Percentiles rank a stretch among this genome's conserved stretches.
These are phyloP conservation scores for Phoma sp. DNA, from an alignment of 2,329 filamentous ascomycete genomes.

Conservation along the genomic window DNA sequence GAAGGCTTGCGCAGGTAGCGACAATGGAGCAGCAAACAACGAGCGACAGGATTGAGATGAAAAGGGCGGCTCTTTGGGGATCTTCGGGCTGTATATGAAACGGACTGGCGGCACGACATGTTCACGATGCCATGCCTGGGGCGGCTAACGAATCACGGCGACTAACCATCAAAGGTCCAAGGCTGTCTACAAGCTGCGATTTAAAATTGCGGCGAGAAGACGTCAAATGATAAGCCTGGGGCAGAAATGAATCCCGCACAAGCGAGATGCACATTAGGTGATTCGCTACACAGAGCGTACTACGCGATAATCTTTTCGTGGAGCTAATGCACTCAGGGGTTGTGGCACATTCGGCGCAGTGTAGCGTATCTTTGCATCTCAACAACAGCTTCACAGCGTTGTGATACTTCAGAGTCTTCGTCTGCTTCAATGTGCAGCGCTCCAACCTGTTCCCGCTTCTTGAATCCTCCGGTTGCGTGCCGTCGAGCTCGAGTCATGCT, in stretches of 20 bases:
- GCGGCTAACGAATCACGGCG: conserved; percentile 24
- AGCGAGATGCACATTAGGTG: conserved; percentile 10
- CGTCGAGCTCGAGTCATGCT: conserved; percentile 23
- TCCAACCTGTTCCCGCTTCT: conserved; percentile 7
- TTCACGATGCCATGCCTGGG: conserved; percentile 26
- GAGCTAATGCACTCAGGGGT: conserved; percentile 11
- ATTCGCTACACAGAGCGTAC: conserved; percentile 7
- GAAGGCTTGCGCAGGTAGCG: conserved; percentile 8
- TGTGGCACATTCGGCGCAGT: conserved; percentile 6
- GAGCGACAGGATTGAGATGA: conserved; percentile 31
- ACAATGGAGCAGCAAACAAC: conserved; percentile 24
- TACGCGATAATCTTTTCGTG: background rate
- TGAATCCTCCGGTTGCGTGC: conserved; percentile 14
- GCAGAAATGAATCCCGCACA: conserved; percentile 19
- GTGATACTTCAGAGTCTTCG: background rate
- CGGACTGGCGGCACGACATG: conserved; percentile 27
- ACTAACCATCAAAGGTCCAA: conserved; percentile 23
- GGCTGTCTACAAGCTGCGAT: conserved; percentile 18
- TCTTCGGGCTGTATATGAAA: conserved; percentile 38
- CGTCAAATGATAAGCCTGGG: conserved; percentile 22
- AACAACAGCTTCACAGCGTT: background rate
- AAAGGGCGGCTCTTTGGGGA: conserved; percentile 24
- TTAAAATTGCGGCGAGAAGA: conserved; percentile 26
- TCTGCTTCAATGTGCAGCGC: conserved; percentile 1
- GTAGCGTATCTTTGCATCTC: background rate